A percentile compares a stretch with the other conserved stretches of the same genome.
Conservation (phyloP, 2,329 filamentous ascomycete species). For the Gyromitra esculenta region DNA sequence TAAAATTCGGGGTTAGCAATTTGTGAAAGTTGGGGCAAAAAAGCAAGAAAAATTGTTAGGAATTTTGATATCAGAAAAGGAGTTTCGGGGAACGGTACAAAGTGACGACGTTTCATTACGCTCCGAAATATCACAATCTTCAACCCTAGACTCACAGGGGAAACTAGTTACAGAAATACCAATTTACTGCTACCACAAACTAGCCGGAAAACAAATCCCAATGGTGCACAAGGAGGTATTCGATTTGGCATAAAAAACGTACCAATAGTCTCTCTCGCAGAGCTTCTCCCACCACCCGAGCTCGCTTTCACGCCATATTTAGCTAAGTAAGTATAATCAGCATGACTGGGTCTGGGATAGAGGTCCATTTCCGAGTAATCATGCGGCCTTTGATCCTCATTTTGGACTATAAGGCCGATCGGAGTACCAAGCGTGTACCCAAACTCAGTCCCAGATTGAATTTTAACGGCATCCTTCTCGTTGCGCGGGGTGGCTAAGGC, state of each 20-base stretch:
- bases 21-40: not conserved
- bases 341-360: slow-evolving; percentile 90
- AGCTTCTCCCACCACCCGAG: slow-evolving; percentile 87
- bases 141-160: not conserved
- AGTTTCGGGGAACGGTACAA: not conserved
- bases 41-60: not conserved
- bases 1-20: slow-evolving; percentile 27
- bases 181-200: not conserved
- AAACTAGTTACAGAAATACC: not conserved
- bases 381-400: slow-evolving; percentile 90
- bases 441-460: slow-evolving; percentile 91
- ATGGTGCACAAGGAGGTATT: not conserved
- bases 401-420: slow-evolving; percentile 85
- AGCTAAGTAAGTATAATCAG: slow-evolving; percentile 95
- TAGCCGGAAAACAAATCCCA: not conserved
- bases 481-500: slow-evolving; percentile 90
- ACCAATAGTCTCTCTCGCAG: slow-evolving; percentile 94
- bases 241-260: slow-evolving; percentile 33
- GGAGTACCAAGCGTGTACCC: slow-evolving; percentile 90
- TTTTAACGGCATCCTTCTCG: slow-evolving; percentile 90
- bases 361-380: slow-evolving; percentile 95
- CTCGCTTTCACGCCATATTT: slow-evolving; percentile 96
- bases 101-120: not conserved
- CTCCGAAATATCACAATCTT: not conserved
- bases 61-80: not conserved